Evolutionary conservation across 2,329 filamentous ascomycete species (phyloP).

Genomic region (Pseudocercospora fijiensis): DNA sequence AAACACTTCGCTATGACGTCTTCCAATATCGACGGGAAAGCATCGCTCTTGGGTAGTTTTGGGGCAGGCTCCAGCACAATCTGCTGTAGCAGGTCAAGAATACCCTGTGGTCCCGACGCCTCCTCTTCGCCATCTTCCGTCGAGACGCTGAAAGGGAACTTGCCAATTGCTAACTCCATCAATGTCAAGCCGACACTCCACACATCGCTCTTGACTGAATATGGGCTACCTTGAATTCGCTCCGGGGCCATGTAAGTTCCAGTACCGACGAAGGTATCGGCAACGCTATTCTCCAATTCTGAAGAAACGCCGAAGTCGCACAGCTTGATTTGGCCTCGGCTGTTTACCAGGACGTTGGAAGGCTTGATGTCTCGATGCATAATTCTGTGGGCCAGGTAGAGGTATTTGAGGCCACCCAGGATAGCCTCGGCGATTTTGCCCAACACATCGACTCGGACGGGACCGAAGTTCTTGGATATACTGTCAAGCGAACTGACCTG

Average conservation of each 20-base stretch:
- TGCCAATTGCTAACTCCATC: slow-evolving; percentile 96
- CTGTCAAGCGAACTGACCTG: slow-evolving; percentile 76
- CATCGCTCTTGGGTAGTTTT: slow-evolving; percentile 91
- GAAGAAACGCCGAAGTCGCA: slow-evolving; percentile 99
- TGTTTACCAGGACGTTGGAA: slow-evolving; percentile 96
- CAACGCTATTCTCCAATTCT: slow-evolving; percentile 95
- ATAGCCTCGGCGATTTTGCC: slow-evolving; percentile 98
- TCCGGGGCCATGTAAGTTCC: slow-evolving; percentile 99
- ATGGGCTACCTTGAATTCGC: slow-evolving; percentile 93
- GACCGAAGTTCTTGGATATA: slow-evolving; percentile 91
- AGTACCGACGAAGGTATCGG: slow-evolving; percentile 96
- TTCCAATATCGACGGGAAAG: slow-evolving; percentile 90
- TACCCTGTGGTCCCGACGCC: slow-evolving; percentile 77
- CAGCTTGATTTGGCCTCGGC: slow-evolving; percentile 88
- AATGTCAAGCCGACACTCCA: slow-evolving; percentile 96
- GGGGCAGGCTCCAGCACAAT: slow-evolving; percentile 96
- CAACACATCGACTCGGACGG: slow-evolving; percentile 90
- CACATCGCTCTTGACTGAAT: slow-evolving; percentile 97
- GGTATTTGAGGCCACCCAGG: slow-evolving; percentile 86
- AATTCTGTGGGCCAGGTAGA: slow-evolving; percentile 93
- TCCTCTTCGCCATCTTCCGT: slow-evolving; percentile 72
- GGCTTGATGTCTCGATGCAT: slow-evolving; percentile 99
- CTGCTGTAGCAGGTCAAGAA: slow-evolving; percentile 91
- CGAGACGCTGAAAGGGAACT: slow-evolving; percentile 91
- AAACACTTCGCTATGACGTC: slow-evolving; percentile 97